Evolutionary conservation across 192 early-diverging fungal genomes (phyloP), one percentile per base, ranked within the genome.

Genomic region (Coemansia sp.): DNA sequence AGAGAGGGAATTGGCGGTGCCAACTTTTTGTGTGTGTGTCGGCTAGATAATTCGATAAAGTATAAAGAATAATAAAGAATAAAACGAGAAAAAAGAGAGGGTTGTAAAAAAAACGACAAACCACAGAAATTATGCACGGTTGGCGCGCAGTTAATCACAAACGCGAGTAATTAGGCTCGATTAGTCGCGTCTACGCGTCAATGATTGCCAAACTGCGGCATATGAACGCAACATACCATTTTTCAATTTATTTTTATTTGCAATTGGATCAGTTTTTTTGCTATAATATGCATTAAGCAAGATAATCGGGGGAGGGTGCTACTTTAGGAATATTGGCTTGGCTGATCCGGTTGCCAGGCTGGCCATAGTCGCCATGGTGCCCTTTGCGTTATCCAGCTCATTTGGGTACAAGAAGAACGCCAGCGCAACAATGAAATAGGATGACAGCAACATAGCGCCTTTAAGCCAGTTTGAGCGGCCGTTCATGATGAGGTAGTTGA

Each of bases 381-480:
- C 20, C 35, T 43, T 64, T 39, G 56, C 59, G 29, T 83, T 65
- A 24, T 77, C 70, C 14, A 71, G 45, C 20, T 77, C 75, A 40
- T 62, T 51, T 1, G 90, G 90, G 51, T 91, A 91, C 65, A 91
- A 87, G 73, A 82, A 94, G 66, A 94, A 93, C 8, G 93, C 91
- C 31, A 93, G 76, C 22, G 89, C 91, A 15, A 98, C 82, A 29
- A 98, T 93, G 17, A 89, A 59, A 73, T 98, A 98, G 1, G 91
- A 89, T 19, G 79, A 83, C 47, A 95, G 71, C 42, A 98, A 68
- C 91, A 97, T 92, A 11, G 86, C 80, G 29, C 94, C 96, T 73
- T 98, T 95, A 61, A 98, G 79, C 94, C 94, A 98, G 76, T 98
- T 95, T 20, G 91, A 92, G 53, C 91, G 74, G 20, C 95, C 94